Evolutionary conservation across 169 alveolate genomes (phyloP), one percentile per base, ranked within the genome.

Genomic region (Perkinsus chesapeaki): DNA sequence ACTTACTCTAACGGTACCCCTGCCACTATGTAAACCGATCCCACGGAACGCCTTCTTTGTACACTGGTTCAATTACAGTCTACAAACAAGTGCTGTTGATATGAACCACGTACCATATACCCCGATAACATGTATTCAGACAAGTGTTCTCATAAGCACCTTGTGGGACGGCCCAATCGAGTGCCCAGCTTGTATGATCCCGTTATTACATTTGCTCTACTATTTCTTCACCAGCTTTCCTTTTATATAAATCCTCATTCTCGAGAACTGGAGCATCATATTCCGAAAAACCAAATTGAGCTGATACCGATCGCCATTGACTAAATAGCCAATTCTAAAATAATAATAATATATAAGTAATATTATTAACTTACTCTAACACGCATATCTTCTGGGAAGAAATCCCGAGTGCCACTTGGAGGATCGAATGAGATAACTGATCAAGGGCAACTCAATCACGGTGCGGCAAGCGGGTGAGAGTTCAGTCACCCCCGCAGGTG

Each of bases 371-470:
- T 10, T 23, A 91, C 60, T 36, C 38, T 48, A 10, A 39, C 34
- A 16, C 92, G 43, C 92, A 39, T 91, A 20, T 91, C 94, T 48
- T 93, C 95, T 0, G 95, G 95, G 72, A 94, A 94, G 92, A 94
- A 94, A 94, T 94, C 95, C 5, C 95, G 73, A 3, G 95, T 94
- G 73, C 95, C 95, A 31, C 93, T 90, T 39, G 95, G 95, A 0
- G 95, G 95, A 0, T 48, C 95, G 73, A 93, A 73, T 73, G 90
- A 38, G 93, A 93, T n/a, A 27, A 16, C 43, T 92, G 34, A 38
- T 39, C 39, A 23, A 38, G 23, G 39, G 27, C 27, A 23, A 27
- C 7, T 34, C 82, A 16, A 60, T 27, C 12, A 60, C 82, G 82
- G 27, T 12, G 12, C 37, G 27, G 37, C 31, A 3, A 60, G 37